phyloP scores from a whole-genome alignment of 306 rosid genomes.

The Crataegus laevigata region DNA sequence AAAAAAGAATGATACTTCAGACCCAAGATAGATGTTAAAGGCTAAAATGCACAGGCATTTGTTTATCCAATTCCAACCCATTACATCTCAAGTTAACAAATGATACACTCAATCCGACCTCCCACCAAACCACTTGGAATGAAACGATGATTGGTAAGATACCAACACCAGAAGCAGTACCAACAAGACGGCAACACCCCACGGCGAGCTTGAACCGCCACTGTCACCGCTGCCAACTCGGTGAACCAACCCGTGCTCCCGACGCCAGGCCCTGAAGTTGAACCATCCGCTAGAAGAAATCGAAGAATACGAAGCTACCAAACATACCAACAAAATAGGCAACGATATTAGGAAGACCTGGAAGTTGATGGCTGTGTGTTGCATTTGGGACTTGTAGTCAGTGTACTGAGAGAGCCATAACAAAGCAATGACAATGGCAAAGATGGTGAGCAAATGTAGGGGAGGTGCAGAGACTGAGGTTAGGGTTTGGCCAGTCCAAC shows the following conservation, averaged over 20 bases:
- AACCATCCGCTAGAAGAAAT: conserved; percentile 26
- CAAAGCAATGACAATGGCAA: conserved; percentile 54
- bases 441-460: conserved; percentile 44
- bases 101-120: conserved; percentile 10
- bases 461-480: conserved; percentile 53
- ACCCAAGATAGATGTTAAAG: background rate
- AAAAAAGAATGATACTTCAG: too few species aligned
- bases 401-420: conserved; percentile 54
- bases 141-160: conserved; percentile 37
- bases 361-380: conserved; percentile 27
- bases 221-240: background rate
- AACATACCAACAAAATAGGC: conserved; percentile 37
- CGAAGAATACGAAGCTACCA: conserved; percentile 41
- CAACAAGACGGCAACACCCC: conserved; percentile 41
- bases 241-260: conserved; percentile 6
- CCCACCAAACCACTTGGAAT: conserved; percentile 47
- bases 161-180: conserved; percentile 34
- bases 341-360: conserved; percentile 45
- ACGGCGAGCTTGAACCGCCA: conserved; percentile 19
- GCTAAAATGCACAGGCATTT: background rate
- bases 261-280: conserved; percentile 17
- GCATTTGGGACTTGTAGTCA: conserved; percentile 36
- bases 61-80: background rate
- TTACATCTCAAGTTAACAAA: background rate
- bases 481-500: conserved; percentile 44